These are phyloP conservation scores for Apiospora pterosperma DNA, from an alignment of 2,329 filamentous ascomycete species.

Conservation along the genomic window DNA sequence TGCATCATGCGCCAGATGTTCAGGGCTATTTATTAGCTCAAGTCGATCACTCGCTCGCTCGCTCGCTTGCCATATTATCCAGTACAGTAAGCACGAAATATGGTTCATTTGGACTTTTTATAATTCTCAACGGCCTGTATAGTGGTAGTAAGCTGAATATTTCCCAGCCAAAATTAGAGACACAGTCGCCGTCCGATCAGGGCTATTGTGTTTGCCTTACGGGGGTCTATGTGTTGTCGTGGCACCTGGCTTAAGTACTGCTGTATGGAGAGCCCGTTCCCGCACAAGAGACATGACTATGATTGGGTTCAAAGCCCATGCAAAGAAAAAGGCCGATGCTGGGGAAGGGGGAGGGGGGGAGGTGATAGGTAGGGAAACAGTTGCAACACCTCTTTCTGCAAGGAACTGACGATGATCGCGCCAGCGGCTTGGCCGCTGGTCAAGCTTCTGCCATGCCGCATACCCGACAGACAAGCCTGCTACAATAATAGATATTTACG, in stretches of 20 bases:
- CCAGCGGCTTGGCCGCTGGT: neutral
- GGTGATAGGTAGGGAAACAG: neutral
- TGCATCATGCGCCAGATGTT: neutral
- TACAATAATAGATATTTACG: too few relatives aligned
- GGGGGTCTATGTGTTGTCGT: neutral
- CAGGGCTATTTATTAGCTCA: neutral
- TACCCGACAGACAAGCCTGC: neutral
- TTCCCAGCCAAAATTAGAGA: neutral
- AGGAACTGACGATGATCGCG: neutral
- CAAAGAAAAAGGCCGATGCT: neutral
- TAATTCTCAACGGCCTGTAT: neutral
- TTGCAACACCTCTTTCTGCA: neutral
- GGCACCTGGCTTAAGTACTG: neutral
- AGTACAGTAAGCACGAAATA: neutral
- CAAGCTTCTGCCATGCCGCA: neutral
- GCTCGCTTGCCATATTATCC: neutral
- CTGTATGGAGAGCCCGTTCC: neutral
- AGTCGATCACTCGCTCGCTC: neutral
- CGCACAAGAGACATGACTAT: neutral
- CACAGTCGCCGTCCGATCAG: neutral
- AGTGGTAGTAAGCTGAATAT: neutral
- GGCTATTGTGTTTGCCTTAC: neutral
- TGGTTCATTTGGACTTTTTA: neutral
- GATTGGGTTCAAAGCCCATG: neutral
- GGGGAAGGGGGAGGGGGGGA: too few relatives aligned